Base-by-base conservation (phyloP, 306 rosid genomes). In the Fragaria nilgerrensis region DNA sequence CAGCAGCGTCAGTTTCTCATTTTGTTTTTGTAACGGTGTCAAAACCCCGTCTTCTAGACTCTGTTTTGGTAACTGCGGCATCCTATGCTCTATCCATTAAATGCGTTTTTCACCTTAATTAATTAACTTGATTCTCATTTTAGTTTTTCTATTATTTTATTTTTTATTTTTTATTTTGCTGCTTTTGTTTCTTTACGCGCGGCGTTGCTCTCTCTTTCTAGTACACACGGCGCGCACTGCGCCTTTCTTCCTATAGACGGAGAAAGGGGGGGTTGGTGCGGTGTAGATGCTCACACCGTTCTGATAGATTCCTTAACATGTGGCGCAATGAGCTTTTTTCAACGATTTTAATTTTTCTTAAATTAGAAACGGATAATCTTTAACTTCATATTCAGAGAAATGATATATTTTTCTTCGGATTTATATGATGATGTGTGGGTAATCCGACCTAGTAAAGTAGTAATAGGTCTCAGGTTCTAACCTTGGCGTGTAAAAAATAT, bases 181-280 rank as follows among this genome's bases (percentile, higher is more conserved):
- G 34, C 25, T 43, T 17, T 55, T 73, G 34, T 39, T 49, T 41
- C 9, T 62, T 72, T 50, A 39, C 73, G 14, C 14, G 47, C 66
- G 10, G 47, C 77, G 63, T 61, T 79, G 70, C 47, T 44, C 61
- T 32, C 74, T 64, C 27, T 34, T 20, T 63, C 67, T 71, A 47
- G 12, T 70, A 36, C 67, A 44, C 66, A 43, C 41, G 75, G 77
- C 72, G 75, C 58, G 75, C 80, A 7, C 0, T 0, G 75, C 83
- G 75, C 77, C 75, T 25, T 39, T 75, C 71, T 20, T 49, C 27
- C 19, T 7, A 3, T 22, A 5, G 5, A 8, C 4, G 43, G 68
- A 32, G 1, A 16, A 0, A 66, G 43, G 70, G 43, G 70, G 67
- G 1, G 0, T 15, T 43, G 44, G 17, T 70, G 15, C 16, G 32